These are phyloP conservation scores for Cytospora schulzeri DNA, from an alignment of 2,329 filamentous ascomycete species.

Conservation along the genomic window DNA sequence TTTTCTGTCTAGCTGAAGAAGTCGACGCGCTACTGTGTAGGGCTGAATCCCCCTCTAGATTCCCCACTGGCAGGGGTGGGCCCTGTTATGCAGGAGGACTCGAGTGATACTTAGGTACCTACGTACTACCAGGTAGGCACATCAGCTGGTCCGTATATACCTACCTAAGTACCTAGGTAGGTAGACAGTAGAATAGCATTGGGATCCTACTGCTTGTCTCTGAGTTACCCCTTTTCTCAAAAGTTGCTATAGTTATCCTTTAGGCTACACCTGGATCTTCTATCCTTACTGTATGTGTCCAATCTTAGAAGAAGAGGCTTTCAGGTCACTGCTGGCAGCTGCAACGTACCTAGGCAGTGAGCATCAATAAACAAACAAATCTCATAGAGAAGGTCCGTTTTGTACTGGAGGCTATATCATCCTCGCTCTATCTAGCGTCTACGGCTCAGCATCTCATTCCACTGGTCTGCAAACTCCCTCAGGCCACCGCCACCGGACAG, in stretches of 20 bases:
- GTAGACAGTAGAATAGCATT: no score
- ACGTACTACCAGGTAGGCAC: no score
- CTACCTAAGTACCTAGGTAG: no score
- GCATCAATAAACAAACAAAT: not conserved
- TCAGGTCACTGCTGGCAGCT: not conserved
- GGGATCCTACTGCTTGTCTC: no score
- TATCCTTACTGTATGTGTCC: not conserved
- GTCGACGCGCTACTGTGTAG: not conserved
- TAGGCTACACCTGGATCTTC: not conserved
- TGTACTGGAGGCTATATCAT: not conserved
- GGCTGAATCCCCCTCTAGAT: not conserved
- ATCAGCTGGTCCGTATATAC: no score
- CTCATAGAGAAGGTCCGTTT: not conserved
- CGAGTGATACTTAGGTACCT: no score
- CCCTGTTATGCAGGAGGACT: not conserved
- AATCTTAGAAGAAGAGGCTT: no score
- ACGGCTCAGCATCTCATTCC: conserved; percentile 59
- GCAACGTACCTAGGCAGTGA: not conserved
- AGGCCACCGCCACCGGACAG: conserved; percentile 72
- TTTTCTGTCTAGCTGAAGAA: not conserved
- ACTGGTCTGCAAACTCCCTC: conserved; percentile 76
- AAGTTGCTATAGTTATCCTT: no score
- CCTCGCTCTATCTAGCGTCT: conserved; percentile 18
- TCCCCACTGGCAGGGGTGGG: not conserved
- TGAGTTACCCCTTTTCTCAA: no score